Base-by-base conservation (phyloP, 2,329 filamentous ascomycete genomes). In the Venturia carpophila region DNA sequence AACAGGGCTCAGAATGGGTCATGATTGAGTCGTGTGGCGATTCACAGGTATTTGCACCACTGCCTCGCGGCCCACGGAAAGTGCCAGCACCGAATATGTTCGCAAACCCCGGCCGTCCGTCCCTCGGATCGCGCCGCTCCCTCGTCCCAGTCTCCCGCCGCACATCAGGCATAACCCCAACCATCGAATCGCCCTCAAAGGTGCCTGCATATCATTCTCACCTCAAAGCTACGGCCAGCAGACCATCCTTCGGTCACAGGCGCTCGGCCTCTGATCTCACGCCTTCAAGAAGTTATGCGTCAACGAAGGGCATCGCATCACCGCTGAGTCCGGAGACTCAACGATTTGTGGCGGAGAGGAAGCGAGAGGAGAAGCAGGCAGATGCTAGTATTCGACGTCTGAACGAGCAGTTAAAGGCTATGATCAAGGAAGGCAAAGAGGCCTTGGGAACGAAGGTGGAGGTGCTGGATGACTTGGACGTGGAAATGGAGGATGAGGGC, bases 391-490 rank as follows among this genome's bases (percentile, higher is more conserved):
- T 97, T 70, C 86, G 86, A 61, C 84, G 88, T 34, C 86, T 97
- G 75, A 95, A 94, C 73, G 82, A 85, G 60, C 86, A 89, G 70
- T 79, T 97, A 60, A 85, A 89, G 72, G 89, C 87, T 42, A 91
- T 99, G 89, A 95, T 99, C 64, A 83, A 87, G 1, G 88, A 97
- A 75, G 94, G 92, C 0, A 88, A 88, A 70, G 89, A 94, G 74
- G 94, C 94, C 1, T 77, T 99, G 21, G 92, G 79, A 7, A 79
- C 75, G 24, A 80, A 76, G 66, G 71, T 78, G 37, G 74, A 77
- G 39, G 68, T 77, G 19, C 66, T 65, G 19, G 56, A 61, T 39
- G 52, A 52, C 1, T 17, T 52, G 47, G 63, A 65, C 47, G 64
- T 56, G 27, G 63, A 64, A 5, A 64, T 64, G 63, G 63, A 64